Evolutionary conservation across 805 yeast genomes (phyloP).

Genomic region (Candida cerambycidarum): DNA sequence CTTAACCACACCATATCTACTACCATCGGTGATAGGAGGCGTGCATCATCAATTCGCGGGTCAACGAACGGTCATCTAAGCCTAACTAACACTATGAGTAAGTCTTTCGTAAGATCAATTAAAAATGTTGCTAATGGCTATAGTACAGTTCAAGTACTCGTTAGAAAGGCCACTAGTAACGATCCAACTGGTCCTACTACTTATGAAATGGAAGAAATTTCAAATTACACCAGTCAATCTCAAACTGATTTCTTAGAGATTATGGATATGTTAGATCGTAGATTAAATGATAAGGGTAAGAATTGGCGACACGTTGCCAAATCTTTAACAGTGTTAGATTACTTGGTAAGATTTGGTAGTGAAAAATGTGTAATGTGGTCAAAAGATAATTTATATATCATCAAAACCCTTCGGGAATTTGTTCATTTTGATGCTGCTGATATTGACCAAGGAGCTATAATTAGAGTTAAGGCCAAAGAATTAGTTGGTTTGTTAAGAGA

Average conservation of each 20-base stretch:
- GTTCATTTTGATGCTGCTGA: slow-evolving; percentile 76
- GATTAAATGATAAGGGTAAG: slow-evolving; percentile 93
- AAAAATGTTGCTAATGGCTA: slow-evolving; percentile 91
- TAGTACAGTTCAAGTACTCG: slow-evolving; percentile 79
- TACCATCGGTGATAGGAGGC: no score
- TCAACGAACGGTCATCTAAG: slow-evolving; percentile 2
- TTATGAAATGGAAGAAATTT: slow-evolving; percentile 78
- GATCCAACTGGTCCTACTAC: slow-evolving; percentile 84
- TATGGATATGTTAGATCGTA: slow-evolving; percentile 90
- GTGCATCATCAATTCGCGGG: no score
- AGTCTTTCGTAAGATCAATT: slow-evolving; percentile 74
- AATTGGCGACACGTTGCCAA: slow-evolving; percentile 97
- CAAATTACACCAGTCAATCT: slow-evolving; percentile 66
- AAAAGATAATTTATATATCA: slow-evolving; percentile 79
- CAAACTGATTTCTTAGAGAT: slow-evolving; percentile 77
- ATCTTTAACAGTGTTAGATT: slow-evolving; percentile 85
- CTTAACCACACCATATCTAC: no score
- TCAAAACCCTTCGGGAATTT: slow-evolving; percentile 89
- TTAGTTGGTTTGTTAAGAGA: slow-evolving; percentile 76
- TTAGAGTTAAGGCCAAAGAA: slow-evolving; percentile 86
- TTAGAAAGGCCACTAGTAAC: slow-evolving; percentile 89
- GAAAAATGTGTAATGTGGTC: slow-evolving; percentile 92
- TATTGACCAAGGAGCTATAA: slow-evolving; percentile 83
- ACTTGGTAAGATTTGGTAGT: slow-evolving; percentile 78
- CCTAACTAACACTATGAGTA: slow-evolving; percentile 49